phyloP scores from a whole-genome alignment of 1,284 basidiomycete genomes.

The Trametes polyzona region DNA sequence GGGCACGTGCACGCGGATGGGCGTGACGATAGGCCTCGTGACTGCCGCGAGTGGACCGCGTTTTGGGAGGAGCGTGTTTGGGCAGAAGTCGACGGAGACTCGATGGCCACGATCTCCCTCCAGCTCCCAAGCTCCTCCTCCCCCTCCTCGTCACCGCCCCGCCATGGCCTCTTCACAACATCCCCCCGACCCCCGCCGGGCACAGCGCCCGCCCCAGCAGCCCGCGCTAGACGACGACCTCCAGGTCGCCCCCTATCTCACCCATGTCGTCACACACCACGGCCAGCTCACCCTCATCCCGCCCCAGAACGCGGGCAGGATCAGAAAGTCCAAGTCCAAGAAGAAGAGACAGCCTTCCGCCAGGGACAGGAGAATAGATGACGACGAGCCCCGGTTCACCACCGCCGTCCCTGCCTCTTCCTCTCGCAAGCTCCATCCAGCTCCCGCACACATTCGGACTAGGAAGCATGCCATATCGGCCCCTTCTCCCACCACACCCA shows the following conservation, averaged over 20 bases:
- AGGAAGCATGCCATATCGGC: conserved; percentile 28
- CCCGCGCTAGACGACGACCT: conserved; percentile 36
- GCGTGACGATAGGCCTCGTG: neutral
- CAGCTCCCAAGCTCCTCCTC: no score
- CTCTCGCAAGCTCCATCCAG: conserved; percentile 32
- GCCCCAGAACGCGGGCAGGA: conserved; percentile 55
- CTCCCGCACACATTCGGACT: conserved; percentile 31
- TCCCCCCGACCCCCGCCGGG: conserved; percentile 18
- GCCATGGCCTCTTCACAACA: conserved; percentile 7
- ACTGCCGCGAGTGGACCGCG: conserved; percentile 4
- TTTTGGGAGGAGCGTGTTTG: neutral
- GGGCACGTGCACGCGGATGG: conserved; percentile 21
- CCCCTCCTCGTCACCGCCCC: neutral
- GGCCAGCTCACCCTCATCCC: conserved; percentile 54
- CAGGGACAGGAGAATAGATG: conserved; percentile 13
- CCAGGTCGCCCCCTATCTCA: conserved; percentile 60
- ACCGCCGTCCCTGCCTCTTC: conserved; percentile 35
- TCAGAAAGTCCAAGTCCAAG: conserved; percentile 50
- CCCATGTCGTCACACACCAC: conserved; percentile 57
- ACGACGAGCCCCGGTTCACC: conserved; percentile 42
- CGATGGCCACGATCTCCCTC: neutral
- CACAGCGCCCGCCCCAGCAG: conserved; percentile 4
- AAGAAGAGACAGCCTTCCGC: conserved; percentile 22
- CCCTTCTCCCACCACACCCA: conserved; percentile 14
- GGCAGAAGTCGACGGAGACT: neutral